phyloP scores from a whole-genome alignment of 75 land plant genomes.

The Pinus taeda region DNA sequence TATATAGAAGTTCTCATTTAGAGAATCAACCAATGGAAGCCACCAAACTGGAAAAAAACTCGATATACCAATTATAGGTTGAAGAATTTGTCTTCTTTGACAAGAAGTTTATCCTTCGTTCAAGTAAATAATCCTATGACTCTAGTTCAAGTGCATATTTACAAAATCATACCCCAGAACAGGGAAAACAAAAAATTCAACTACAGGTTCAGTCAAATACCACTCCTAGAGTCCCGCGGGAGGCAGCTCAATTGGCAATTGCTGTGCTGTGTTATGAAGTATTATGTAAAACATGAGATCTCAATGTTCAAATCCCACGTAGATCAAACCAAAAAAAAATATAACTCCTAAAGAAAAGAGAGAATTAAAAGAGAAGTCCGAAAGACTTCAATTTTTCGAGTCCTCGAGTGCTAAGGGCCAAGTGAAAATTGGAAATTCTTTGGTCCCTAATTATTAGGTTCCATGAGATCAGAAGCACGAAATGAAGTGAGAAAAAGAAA shows the following conservation, averaged over 20 bases:
- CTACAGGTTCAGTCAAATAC: not conserved
- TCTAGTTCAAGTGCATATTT: not conserved
- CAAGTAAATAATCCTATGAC: not conserved
- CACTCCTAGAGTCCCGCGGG: not conserved
- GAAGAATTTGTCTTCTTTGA: not conserved
- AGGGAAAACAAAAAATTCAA: not conserved
- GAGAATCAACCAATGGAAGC: not conserved
- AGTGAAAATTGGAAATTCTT: not conserved
- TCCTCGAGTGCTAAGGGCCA: not conserved
- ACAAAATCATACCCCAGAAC: not conserved
- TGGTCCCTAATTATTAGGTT: not conserved
- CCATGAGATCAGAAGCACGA: not conserved
- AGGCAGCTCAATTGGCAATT: no score
- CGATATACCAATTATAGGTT: not conserved
- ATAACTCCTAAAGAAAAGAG: not conserved
- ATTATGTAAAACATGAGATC: no score
- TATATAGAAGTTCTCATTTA: not conserved
- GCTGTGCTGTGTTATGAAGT: no score
- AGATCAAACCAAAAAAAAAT: not conserved
- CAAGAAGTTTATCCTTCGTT: not conserved
- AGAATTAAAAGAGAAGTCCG: not conserved
- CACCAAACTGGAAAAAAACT: not conserved
- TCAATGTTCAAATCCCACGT: no score
- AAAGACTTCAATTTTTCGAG: not conserved
- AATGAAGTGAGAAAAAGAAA: not conserved